Evolutionary conservation across 129 eudicot species (phyloP), one percentile per base, ranked within the genome.

Genomic region (Ambrosia artemisiifolia): DNA sequence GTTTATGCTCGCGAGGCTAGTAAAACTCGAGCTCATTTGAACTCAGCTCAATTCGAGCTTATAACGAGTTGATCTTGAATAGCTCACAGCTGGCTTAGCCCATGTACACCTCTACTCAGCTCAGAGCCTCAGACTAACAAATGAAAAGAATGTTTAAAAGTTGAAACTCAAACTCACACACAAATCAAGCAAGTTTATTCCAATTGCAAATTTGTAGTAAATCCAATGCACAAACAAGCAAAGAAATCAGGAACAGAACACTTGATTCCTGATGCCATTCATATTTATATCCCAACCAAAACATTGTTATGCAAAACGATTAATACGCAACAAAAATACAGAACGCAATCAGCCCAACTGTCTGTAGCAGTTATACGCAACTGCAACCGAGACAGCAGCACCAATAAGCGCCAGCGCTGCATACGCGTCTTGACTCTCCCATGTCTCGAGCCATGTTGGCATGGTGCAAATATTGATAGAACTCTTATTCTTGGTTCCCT

Each of bases 361-460:
- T 75, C 80, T 89, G 80, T 87, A 89, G 78, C 98, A 93, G 60
- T 76, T 93, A 69, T 83, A 90, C 50, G 97, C 93, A 60, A 85
- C 83, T 4, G 83, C 93, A 75, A 94, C 93, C 4, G 97, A 94
- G n/a, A 84, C 65, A n/a, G 86, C 91, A 78, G 99, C 99, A 74
- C 87, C 83, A 13, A 90, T 77, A 46, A 94, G 88, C 28, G 99
- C 96, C 67, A 94, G 95, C 24, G 86, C 86, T 43, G 99, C 97
- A 71, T 94, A 94, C 54, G 88, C 90, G 80, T 94, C 99, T 81
- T 94, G 97, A 43, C 86, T 88, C 74, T 94, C 99, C 99, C 97
- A 94, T 67, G 81, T 80, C 75, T 93, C 98, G 13, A 83, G 74
- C 99, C 99, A 94, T 10, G 99, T 82, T 51, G 99, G 99, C 95